Evolutionary conservation across 2,329 filamentous ascomycete species (phyloP).

Genomic region (Pseudohalonectria lignicola): DNA sequence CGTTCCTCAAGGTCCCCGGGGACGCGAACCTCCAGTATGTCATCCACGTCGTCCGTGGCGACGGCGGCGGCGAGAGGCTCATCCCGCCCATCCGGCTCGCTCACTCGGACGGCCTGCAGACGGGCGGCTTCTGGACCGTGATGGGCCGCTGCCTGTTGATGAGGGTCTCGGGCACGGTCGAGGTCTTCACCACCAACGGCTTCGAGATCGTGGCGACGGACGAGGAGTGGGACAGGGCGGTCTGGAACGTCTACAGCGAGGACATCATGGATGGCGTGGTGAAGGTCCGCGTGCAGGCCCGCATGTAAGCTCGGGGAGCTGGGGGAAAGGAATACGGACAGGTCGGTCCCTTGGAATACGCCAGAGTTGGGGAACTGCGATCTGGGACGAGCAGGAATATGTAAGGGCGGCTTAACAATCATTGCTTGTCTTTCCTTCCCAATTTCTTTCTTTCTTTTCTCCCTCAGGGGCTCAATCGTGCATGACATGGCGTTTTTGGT

Average conservation of each 20-base stretch:
- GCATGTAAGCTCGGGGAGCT: too few relatives aligned
- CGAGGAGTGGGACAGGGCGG: neutral
- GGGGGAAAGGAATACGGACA: too few relatives aligned
- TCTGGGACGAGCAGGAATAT: too few relatives aligned
- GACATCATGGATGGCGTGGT: neutral
- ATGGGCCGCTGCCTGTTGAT: neutral
- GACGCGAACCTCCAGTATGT: neutral
- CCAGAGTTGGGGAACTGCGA: too few relatives aligned
- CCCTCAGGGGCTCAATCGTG: too few relatives aligned
- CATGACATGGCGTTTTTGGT: too few relatives aligned
- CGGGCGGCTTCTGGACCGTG: neutral
- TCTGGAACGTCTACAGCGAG: neutral
- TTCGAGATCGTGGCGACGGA: slow-evolving; percentile 25
- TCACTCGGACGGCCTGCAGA: neutral
- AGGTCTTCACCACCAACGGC: slow-evolving; percentile 29
- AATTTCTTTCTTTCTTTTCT: too few relatives aligned
- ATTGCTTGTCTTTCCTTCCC: too few relatives aligned
- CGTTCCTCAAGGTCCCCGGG: neutral
- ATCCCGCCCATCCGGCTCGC: neutral
- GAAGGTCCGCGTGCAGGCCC: neutral
- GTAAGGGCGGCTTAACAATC: too few relatives aligned
- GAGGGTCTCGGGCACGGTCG: slow-evolving; percentile 9
- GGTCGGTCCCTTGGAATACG: too few relatives aligned
- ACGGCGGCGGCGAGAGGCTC: neutral
- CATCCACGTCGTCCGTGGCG: neutral